phyloP scores from a whole-genome alignment of 1,284 basidiomycete genomes.

The Cryptococcus floricola region DNA sequence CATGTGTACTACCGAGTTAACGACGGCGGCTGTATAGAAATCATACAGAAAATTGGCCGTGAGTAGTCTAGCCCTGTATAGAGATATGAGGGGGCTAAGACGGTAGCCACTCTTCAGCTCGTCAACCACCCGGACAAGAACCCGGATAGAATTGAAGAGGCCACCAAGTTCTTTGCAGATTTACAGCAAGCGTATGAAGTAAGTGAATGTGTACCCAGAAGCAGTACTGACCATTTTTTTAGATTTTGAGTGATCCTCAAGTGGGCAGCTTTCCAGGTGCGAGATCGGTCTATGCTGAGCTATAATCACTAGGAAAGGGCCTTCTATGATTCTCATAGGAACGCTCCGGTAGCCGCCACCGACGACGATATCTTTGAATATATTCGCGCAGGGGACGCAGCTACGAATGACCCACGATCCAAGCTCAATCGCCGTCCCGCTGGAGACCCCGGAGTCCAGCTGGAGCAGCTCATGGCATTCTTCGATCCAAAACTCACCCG shows the following conservation, averaged over 20 bases:
- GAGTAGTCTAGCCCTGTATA: constrained; percentile 9
- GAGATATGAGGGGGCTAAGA: not conserved
- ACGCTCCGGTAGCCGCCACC: constrained; percentile 74
- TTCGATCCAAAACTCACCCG: constrained; percentile 73
- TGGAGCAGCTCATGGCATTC: constrained; percentile 78
- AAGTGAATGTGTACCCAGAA: constrained; percentile 6
- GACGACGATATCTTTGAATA: constrained; percentile 83
- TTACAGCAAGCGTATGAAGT: constrained; percentile 96
- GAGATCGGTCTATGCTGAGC: not conserved
- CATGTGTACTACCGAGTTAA: constrained; percentile 8
- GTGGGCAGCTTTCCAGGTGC: constrained; percentile 51
- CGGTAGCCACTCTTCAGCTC: constrained; percentile 46
- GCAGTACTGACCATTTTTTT: not conserved
- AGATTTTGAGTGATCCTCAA: constrained; percentile 88
- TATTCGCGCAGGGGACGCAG: constrained; percentile 62
- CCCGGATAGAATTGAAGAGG: constrained; percentile 71
- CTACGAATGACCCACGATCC: constrained; percentile 46
- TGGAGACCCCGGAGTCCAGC: constrained; percentile 72
- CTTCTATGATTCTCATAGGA: constrained; percentile 96
- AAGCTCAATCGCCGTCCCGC: constrained; percentile 58
- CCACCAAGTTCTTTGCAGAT: constrained; percentile 81
- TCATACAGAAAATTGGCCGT: constrained; percentile 75
- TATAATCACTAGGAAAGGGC: constrained; percentile 73
- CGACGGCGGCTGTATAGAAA: constrained; percentile 52
- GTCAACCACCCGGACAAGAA: constrained; percentile 90